A percentile compares a stretch with the other conserved stretches of the same genome.
These are phyloP conservation scores for Myriosclerotinia duriaeana DNA, from an alignment of 2,329 filamentous ascomycete species.

Conservation along the genomic window DNA sequence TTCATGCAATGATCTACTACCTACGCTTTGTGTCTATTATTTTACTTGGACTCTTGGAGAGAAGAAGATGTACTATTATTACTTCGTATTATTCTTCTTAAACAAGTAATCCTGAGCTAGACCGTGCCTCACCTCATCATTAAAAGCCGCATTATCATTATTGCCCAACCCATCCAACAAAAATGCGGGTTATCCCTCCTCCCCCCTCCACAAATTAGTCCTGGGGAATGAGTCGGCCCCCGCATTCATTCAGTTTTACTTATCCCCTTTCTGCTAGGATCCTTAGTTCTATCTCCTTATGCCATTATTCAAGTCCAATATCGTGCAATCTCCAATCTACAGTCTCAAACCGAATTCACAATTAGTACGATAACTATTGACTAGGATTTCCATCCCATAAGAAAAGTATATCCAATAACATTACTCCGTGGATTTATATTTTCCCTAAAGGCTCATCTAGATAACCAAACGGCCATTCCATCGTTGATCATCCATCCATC, in stretches of 20 bases:
- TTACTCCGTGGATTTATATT: not conserved
- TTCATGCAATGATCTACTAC: constrained; percentile 16
- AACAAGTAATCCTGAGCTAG: not conserved
- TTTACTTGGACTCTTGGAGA: no score
- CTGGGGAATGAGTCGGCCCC: constrained; percentile 20
- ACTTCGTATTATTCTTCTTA: no score
- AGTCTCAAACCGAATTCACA: not conserved
- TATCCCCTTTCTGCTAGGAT: constrained; percentile 3
- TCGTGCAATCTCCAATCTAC: constrained; percentile 9
- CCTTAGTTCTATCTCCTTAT: no score
- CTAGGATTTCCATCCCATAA: not conserved
- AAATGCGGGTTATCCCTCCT: constrained; percentile 10
- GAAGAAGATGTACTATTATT: no score
- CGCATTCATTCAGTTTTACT: constrained; percentile 14
- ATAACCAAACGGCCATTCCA: not conserved
- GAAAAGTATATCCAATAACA: not conserved
- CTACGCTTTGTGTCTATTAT: not conserved
- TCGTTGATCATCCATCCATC: not conserved
- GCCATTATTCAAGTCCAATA: constrained; percentile 7
- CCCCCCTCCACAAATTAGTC: constrained; percentile 13
- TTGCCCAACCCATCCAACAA: constrained; percentile 2
- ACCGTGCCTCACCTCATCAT: not conserved
- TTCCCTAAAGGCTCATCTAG: not conserved
- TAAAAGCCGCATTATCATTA: constrained; percentile 10
- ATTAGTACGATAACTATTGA: not conserved